Base-by-base conservation (phyloP, 805 yeast genomes). In the Scheffersomyces coipomensis region DNA sequence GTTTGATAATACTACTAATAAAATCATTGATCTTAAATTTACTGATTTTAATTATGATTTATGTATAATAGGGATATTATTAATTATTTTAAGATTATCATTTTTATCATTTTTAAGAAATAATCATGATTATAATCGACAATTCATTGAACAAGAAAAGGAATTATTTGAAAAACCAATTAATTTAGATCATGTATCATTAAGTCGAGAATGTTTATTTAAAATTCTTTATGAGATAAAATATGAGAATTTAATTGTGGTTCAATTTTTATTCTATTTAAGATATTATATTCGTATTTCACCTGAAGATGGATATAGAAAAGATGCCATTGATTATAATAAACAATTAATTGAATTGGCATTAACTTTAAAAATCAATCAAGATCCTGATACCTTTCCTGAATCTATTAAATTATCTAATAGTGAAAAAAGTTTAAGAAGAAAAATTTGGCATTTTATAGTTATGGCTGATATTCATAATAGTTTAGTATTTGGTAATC, bases 391-490 rank as follows among this genome's bases (percentile, higher is more conserved):
- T 15, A 38, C 51, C 3, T 44, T 49, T 11, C 39, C 46, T 4
- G 54, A 55, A 19, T 62, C 51, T 38, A n/a, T n/a, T n/a, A 13
- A 3, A 13, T 25, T n/a, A n/a, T 8, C 29, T 25, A 9, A 9
- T 5, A 46, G 52, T 12, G 37, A 49, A 12, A 64, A 69, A 16
- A 73, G 75, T 43, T 48, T 79, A 2, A 70, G 78, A 69, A 65
- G 86, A 49, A 79, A 77, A 47, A 66, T 79, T 3, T 81, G 86
- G 86, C 73, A 68, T 50, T 60, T 63, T 19, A 54, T 81, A 29
- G 58, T 76, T 11, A 47, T 71, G 1, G 44, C 64, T 32, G 85
- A 81, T 48, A 44, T 65, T 2, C 57, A 61, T 34, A 75, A 73
- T 38, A 67, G 75, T 16, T 56, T 66, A 40, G 60, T 65, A 5